A percentile compares a stretch with the other conserved stretches of the same genome.
These are phyloP conservation scores for Artomyces pyxidatus DNA, from an alignment of 768 basidiomycete species.

Conservation along the genomic window DNA sequence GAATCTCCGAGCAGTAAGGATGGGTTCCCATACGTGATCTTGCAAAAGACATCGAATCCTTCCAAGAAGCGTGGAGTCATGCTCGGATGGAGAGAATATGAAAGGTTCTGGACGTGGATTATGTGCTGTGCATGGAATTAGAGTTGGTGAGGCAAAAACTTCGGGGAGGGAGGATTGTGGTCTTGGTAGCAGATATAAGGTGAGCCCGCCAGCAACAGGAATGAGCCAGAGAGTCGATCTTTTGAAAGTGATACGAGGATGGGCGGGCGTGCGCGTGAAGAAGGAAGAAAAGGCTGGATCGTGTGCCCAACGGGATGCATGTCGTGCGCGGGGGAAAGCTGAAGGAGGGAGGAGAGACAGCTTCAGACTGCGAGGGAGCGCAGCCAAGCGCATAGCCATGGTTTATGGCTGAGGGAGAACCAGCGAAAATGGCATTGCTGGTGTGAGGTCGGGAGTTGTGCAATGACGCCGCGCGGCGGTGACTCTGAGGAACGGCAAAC, in stretches of 20 bases:
- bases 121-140: constrained; percentile 35
- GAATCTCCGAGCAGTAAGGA: constrained; percentile 79
- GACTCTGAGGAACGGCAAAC: too few species aligned
- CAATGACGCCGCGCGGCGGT: too few species aligned
- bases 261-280: constrained; percentile 27
- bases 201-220: constrained; percentile 48
- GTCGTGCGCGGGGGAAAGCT: constrained; percentile 15
- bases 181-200: constrained; percentile 39
- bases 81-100: constrained; percentile 67
- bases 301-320: constrained; percentile 20
- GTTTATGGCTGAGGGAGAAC: constrained; percentile 6
- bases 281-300: constrained; percentile 23
- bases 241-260: constrained; percentile 22
- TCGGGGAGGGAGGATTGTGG: constrained; percentile 35
- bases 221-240: constrained; percentile 39
- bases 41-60: constrained; percentile 42
- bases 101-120: constrained; percentile 20
- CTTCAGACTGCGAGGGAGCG: constrained; percentile 21
- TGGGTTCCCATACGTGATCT: constrained; percentile 69
- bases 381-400: constrained; percentile 21
- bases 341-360: constrained; percentile 15
- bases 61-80: constrained; percentile 36
- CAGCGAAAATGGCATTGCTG: neutral
- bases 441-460: too few species aligned
- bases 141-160: constrained; percentile 42